Evolutionary conservation across 2,329 filamentous ascomycete genomes (phyloP).

Genomic region (Diplodia sapinea): DNA sequence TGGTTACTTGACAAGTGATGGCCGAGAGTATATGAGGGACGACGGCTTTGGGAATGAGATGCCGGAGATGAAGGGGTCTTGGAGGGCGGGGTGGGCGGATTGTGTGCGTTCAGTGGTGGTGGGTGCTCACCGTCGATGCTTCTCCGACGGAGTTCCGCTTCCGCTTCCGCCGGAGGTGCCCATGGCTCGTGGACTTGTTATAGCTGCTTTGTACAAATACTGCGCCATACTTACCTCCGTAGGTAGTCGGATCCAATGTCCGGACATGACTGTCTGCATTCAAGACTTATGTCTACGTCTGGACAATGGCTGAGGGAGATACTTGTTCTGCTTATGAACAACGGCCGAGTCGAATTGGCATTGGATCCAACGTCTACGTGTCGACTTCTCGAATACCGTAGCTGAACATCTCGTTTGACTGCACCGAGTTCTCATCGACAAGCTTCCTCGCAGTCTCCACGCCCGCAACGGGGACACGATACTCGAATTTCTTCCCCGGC

Average conservation of each 20-base stretch:
- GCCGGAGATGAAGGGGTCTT: not conserved
- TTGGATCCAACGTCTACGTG: not conserved
- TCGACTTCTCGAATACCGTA: slow-evolving; percentile 41
- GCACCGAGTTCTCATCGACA: slow-evolving; percentile 55
- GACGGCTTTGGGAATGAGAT: not conserved
- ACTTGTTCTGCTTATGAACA: not conserved
- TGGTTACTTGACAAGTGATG: not conserved
- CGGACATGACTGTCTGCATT: too few relatives aligned
- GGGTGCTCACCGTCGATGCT: not conserved
- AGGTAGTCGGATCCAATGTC: too few relatives aligned
- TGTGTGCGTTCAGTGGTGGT: not conserved
- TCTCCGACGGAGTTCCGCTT: slow-evolving; percentile 25
- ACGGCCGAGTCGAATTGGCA: not conserved
- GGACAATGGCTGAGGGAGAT: not conserved
- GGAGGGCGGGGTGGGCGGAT: too few relatives aligned
- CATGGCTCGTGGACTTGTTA: too few relatives aligned
- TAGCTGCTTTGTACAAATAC: too few relatives aligned
- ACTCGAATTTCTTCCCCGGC: slow-evolving; percentile 59
- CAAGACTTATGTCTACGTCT: not conserved
- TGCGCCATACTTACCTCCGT: too few relatives aligned
- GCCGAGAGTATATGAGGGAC: not conserved
- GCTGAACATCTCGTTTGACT: slow-evolving; percentile 64
- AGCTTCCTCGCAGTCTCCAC: slow-evolving; percentile 60
- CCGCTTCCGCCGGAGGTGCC: slow-evolving; percentile 22
- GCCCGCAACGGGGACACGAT: slow-evolving; percentile 66